These are phyloP conservation scores for Puccinia novopanici DNA, from an alignment of 1,284 basidiomycete genomes.

Conservation along the genomic window DNA sequence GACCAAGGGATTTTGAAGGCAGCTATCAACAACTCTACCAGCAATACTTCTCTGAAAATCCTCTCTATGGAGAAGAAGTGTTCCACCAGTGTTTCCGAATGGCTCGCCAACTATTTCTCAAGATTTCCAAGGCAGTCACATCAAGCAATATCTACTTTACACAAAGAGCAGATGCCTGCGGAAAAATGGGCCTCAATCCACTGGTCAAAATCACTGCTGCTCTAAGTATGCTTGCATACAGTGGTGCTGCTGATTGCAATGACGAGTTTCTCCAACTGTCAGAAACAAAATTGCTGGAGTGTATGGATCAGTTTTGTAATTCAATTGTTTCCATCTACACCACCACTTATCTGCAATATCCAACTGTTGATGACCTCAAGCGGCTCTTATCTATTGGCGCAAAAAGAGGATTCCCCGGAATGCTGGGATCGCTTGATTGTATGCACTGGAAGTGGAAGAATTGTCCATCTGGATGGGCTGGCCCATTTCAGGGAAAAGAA, in stretches of 20 bases:
- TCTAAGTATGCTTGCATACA: slow-evolving; percentile 2
- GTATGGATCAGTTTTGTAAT: slow-evolving; percentile 1
- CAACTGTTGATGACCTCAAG: too few relatives aligned
- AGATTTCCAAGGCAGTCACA: neutral
- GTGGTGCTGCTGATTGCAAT: neutral
- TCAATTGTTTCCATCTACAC: neutral
- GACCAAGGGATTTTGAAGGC: neutral
- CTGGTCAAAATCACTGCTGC: slow-evolving; percentile 14
- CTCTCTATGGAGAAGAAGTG: neutral
- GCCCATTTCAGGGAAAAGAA: too few relatives aligned
- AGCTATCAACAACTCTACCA: neutral
- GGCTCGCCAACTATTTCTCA: neutral
- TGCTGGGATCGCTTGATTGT: too few relatives aligned
- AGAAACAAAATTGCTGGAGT: neutral
- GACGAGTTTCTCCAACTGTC: slow-evolving; percentile 1
- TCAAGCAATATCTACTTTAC: neutral
- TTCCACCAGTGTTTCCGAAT: neutral
- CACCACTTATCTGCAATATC: too few relatives aligned
- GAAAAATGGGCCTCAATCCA: neutral
- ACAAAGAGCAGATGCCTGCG: neutral
- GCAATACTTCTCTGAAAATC: neutral
- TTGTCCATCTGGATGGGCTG: too few relatives aligned
- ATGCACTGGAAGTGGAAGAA: too few relatives aligned
- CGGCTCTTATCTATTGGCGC: too few relatives aligned
- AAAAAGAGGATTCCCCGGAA: too few relatives aligned